Conservation (phyloP, 2,329 filamentous ascomycete species). For the Xylariaceae sp. region DNA sequence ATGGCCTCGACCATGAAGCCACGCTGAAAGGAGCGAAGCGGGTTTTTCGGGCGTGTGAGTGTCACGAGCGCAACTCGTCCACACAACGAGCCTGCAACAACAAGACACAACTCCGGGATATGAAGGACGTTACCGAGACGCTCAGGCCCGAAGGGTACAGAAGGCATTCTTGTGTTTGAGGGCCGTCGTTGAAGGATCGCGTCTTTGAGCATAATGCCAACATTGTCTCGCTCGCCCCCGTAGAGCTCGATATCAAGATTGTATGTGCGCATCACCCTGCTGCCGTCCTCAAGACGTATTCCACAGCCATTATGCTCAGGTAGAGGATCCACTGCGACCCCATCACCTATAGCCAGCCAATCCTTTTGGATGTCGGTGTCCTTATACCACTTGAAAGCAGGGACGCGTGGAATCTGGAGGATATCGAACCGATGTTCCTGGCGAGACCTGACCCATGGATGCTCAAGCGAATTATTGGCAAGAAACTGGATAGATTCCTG, state of each 20-base stretch:
- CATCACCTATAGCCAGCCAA: slow-evolving; percentile 1
- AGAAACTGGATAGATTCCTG: slow-evolving; percentile 19
- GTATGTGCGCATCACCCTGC: slow-evolving; percentile 45
- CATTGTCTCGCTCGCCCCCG: slow-evolving; percentile 23
- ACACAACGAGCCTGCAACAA: slow-evolving; percentile 62
- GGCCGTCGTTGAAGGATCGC: slow-evolving; percentile 24
- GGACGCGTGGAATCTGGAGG: too few relatives aligned
- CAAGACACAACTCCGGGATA: slow-evolving; percentile 66
- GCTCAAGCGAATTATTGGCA: slow-evolving; percentile 22
- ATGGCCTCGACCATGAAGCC: slow-evolving; percentile 53
- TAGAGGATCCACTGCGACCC: background rate
- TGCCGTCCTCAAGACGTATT: slow-evolving; percentile 16
- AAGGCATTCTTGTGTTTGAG: slow-evolving; percentile 25
- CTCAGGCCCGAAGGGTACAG: slow-evolving; percentile 28
- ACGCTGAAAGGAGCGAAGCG: slow-evolving; percentile 31
- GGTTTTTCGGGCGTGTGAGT: slow-evolving; percentile 46
- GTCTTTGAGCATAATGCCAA: slow-evolving; percentile 32
- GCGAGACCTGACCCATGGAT: slow-evolving; percentile 24
- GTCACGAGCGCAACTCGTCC: slow-evolving; percentile 62
- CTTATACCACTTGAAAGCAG: too few relatives aligned
- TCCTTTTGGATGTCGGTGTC: too few relatives aligned
- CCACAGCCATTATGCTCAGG: slow-evolving; percentile 1
- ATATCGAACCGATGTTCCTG: slow-evolving; percentile 15
- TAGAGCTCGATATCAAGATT: slow-evolving; percentile 47
- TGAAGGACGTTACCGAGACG: slow-evolving; percentile 60